Evolutionary conservation across 2,329 filamentous ascomycete genomes (phyloP), one percentile per base, ranked within the genome.

Genomic region (Ceratocystis colombiana): DNA sequence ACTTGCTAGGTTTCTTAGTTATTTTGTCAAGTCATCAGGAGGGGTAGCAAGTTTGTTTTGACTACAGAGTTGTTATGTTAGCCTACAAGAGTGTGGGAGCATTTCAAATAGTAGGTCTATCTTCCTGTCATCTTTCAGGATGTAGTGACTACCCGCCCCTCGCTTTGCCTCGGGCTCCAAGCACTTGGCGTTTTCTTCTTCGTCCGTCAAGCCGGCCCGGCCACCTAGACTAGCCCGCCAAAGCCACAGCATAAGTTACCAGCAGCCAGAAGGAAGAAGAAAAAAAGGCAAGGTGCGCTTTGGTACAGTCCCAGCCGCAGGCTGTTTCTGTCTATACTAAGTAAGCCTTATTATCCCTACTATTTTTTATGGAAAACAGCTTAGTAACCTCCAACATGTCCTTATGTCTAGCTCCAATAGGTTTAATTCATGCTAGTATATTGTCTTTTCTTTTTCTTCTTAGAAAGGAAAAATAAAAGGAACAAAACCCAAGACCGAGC

Each of bases 1-100:
- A 25, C 8, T 10, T 12, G 22, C 8, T 20, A 10, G 46, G 48
- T 10, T 15, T 25, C 28, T 59, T n/a, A 2, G 30, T 61, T 37
- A 22, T 59, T 59, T 10, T 59, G 28, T 30, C 33, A 33, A 33
- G 55, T 59, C 28, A 33, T 33, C 6, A 17, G 33, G 33, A 10
- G 7, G 55, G 25, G 28, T 59, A 59, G 28, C 55, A 59, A 8
- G 25, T 59, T 59, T 59, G 55, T 59, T 59, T 59, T 6, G 28
- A 33, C 55, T 33, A 57, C 53, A 57, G 37, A 12, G 10, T 41
- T 41, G 37, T 1, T 15, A 41, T 12, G 37, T 12, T 41, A 3
- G 37, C 12, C 10, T 41, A 12, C 37, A 41, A 41, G 37, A 41
- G 37, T 3, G 37, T 41, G 37, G 1, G 37, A 12, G 37, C 4